Percentiles rank a stretch among this genome's conserved stretches.
Conservation (phyloP, 2,329 filamentous ascomycete species). For the Pseudogymnoascus sp. region DNA sequence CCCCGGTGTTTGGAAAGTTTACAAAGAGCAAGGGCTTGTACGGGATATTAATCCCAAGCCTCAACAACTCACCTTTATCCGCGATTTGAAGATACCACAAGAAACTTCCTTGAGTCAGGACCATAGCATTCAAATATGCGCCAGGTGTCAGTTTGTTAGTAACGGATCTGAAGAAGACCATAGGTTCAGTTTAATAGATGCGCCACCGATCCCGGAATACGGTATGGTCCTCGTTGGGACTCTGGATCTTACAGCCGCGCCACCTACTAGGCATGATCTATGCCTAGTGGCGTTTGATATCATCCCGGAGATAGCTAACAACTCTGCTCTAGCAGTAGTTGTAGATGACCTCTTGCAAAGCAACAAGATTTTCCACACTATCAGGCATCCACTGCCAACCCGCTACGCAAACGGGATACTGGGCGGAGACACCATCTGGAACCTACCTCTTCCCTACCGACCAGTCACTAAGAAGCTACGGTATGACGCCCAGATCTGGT, state of each 20-base stretch:
- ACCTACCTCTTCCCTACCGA: background rate
- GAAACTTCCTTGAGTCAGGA: constrained; percentile 8
- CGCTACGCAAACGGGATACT: background rate
- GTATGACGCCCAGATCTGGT: background rate
- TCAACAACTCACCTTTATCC: constrained; percentile 11
- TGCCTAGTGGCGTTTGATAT: constrained; percentile 12
- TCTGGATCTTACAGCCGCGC: constrained; percentile 9
- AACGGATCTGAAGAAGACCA: constrained; percentile 9
- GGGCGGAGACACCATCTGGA: background rate
- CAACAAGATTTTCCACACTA: constrained; percentile 12
- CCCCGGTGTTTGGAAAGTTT: background rate
- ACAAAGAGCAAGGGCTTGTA: no score
- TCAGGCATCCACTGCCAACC: constrained; percentile 12
- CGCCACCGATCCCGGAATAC: constrained; percentile 10
- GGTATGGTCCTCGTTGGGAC: constrained; percentile 11
- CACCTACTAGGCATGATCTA: constrained; percentile 10
- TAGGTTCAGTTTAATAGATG: constrained; percentile 8
- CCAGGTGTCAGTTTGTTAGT: constrained; percentile 8
- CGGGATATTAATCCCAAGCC: background rate
- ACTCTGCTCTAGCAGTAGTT: constrained; percentile 11
- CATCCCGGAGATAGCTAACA: constrained; percentile 4
- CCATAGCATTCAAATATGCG: constrained; percentile 9
- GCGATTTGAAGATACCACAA: constrained; percentile 10
- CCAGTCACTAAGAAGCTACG: background rate
- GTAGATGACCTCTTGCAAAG: constrained; percentile 13